Evolutionary conservation across 2,329 filamentous ascomycete species (phyloP), one percentile per base, ranked within the genome.

Genomic region (Fusarium penzigii): DNA sequence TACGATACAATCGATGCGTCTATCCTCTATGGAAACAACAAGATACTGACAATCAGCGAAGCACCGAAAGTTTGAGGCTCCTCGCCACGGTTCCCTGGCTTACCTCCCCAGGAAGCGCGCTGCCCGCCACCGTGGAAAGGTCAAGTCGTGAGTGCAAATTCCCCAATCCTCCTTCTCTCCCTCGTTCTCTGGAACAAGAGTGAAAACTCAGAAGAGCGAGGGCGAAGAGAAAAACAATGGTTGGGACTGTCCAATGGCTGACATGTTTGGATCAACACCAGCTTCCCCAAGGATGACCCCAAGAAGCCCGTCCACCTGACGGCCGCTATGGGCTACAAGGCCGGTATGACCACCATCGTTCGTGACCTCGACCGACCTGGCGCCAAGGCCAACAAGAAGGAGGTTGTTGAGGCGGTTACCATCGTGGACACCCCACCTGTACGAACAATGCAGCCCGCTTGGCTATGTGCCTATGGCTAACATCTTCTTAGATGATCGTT

Each of bases 241-340:
- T 36, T 14, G 13, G 13, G 32, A 36, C 13, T 36, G 20, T 36
- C 44, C 52, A 53, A 52, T 61, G 53, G 64, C 67, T 69, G 61
- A 68, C 51, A 54, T 58, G 20, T 59, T 65, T 61, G 48, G 54
- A 29, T 51, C 56, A 56, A 68, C 74, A 54, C 69, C 73, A 95
- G 91, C 80, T 99, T 99, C 88, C 94, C 94, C 75, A 97, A 97
- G 89, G 94, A 99, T 90, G 92, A 99, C 85, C 83, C 92, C 74
- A 97, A 97, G 90, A 96, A 97, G 88, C 90, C 92, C 72, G 91
- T 97, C 78, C 94, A 99, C 86, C 87, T 99, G 72, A 99, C 94
- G 64, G 94, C 94, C 73, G 81, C 91, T 73, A 92, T 97, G 88
- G 94, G 94, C 78, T 99, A 99, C 88, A 99, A 99, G 91, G 94